Base-by-base conservation (phyloP, 2,329 filamentous ascomycete species). In the Pestalotiopsis sp. region DNA sequence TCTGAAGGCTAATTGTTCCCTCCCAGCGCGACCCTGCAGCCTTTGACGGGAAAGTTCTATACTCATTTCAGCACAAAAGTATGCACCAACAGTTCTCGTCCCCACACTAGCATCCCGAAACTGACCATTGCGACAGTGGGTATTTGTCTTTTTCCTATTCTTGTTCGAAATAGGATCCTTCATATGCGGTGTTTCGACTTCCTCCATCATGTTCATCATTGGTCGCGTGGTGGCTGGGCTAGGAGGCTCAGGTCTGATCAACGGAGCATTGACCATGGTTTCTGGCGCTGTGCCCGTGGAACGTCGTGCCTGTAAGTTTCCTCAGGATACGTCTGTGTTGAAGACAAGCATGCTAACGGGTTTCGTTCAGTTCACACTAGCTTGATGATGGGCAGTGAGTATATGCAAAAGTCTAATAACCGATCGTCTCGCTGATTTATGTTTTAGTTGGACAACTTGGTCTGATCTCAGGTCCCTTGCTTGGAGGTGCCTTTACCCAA, bases 111-210 rank as follows among this genome's bases (percentile, higher is more conserved):
- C 20, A 59, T 9, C 1, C 7, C 13, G 0, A 20, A 4, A 20
- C 65, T 66, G 23, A 66, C 38, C 11, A n/a, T 59, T 12, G 20
- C 11, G 41, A n/a, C 27, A 80, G 79, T 79, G 76, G 73, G 73
- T 78, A 0, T 83, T 80, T 58, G 66, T 80, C 14, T 45, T 62
- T 64, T 81, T 84, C 20, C 77, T 89, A n/a, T 69, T 76, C 36
- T 66, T 87, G 38, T 89, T 90, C 67, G 85, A 88, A 71, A 38
- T 87, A 0, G 87, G 87, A 1, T 86, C 84, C 0, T 71, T 85
- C 1, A 74, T 90, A 9, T 89, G 86, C 68, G 87, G 77, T 68
- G 68, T 80, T 67, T 83, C 87, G 0, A 77, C 72, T 0, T 83
- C 79, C 12, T 85, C 84, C 0, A 71, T 76, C 0, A 85, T 85